These are phyloP conservation scores for barrel medic (Medicago truncatula) DNA, from an alignment of 306 rosid genomes.

Conservation along the genomic window MtrunA17r5.0-ANR NC_053043.1:17375501-17376000, in stretches of 20 bases:
- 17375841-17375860: conserved; percentile 12
- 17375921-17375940: too few species aligned
- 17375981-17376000: neutral
- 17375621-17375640: conserved; percentile 15
- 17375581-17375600: too few species aligned
- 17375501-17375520: too few species aligned
- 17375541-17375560: neutral
- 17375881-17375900: neutral
- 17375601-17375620: too few species aligned
- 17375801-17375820: conserved; percentile 5
- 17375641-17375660: conserved; percentile 83
- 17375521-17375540: too few species aligned
- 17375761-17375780: conserved; percentile 68
- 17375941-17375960: too few species aligned
- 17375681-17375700: conserved; percentile 57
- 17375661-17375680: conserved; percentile 57
- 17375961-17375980: too few species aligned
- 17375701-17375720: conserved; percentile 64
- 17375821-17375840: conserved; percentile 1
- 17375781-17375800: conserved; percentile 35
- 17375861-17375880: neutral
- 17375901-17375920: too few species aligned
- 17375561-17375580: neutral
- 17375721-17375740: conserved; percentile 63
- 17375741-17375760: conserved; percentile 69